These are phyloP conservation scores for Pyricularia sp. DNA, from an alignment of 2,329 filamentous ascomycete genomes.

Conservation along the genomic window DNA sequence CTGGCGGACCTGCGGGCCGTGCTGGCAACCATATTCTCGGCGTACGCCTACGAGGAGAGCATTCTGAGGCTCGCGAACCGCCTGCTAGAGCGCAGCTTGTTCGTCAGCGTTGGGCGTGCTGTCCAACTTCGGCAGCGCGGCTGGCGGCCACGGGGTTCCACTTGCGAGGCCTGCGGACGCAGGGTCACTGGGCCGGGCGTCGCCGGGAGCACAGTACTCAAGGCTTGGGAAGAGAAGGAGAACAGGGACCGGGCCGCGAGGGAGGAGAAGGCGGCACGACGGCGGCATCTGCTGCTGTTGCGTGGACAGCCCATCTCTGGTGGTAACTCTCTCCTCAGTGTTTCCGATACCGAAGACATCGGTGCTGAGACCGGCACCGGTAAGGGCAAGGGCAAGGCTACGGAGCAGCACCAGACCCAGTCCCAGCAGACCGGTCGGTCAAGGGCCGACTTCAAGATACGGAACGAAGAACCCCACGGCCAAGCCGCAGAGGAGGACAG, in stretches of 20 bases:
- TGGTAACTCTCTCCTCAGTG: constrained; percentile 12
- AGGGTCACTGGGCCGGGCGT: constrained; percentile 84
- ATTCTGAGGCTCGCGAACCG: constrained; percentile 75
- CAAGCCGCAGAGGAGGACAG: constrained; percentile 23
- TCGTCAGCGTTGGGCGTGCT: constrained; percentile 66
- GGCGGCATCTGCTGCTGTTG: constrained; percentile 1
- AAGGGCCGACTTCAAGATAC: constrained; percentile 8
- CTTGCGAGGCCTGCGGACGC: constrained; percentile 73
- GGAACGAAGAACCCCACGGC: constrained; percentile 15
- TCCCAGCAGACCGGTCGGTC: constrained; percentile 16
- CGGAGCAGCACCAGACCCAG: not conserved
- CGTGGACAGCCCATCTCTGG: constrained; percentile 8
- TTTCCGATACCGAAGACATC: constrained; percentile 4
- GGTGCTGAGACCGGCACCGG: constrained; percentile 18
- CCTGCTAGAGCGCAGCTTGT: constrained; percentile 79
- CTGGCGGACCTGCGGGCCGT: constrained; percentile 77
- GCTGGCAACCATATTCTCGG: constrained; percentile 79
- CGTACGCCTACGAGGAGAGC: constrained; percentile 89
- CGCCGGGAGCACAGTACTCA: constrained; percentile 56
- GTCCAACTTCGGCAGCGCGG: constrained; percentile 66
- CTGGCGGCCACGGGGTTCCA: constrained; percentile 77
- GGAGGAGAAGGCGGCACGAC: constrained; percentile 13
- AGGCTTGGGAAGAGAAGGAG: constrained; percentile 62
- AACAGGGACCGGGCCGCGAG: constrained; percentile 25
- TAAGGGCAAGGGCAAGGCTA: constrained; percentile 15